These are phyloP conservation scores for Cryphonectria radicalis DNA, from an alignment of 2,329 filamentous ascomycete species.

Conservation along the genomic window DNA sequence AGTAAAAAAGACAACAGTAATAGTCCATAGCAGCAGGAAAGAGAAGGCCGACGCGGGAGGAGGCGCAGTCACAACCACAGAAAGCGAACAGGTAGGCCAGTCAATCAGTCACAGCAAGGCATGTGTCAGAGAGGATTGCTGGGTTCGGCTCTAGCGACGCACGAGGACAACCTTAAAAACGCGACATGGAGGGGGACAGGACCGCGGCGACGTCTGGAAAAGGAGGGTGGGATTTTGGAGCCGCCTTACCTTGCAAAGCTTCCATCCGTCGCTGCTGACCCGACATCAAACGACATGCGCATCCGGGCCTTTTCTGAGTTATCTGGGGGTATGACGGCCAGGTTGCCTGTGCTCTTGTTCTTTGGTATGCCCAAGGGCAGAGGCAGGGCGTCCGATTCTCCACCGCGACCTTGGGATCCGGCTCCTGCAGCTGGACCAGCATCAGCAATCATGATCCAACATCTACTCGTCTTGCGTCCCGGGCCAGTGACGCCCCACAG, in stretches of 20 bases:
- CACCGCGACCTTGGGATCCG: constrained; percentile 7
- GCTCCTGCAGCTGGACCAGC: constrained; percentile 15
- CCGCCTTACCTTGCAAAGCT: constrained; percentile 70
- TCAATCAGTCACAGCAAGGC: constrained; percentile 4
- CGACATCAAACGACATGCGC: constrained; percentile 78
- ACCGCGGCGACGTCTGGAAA: not conserved
- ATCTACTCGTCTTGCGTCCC: not conserved
- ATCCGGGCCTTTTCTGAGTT: constrained; percentile 63
- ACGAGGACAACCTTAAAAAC: constrained; percentile 11
- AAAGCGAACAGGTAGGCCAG: not conserved
- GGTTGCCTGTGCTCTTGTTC: constrained; percentile 68
- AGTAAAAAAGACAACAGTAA: constrained; percentile 24
- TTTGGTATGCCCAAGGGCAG: constrained; percentile 59
- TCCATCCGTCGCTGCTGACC: constrained; percentile 68
- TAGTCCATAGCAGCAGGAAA: not conserved
- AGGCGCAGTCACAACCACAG: constrained; percentile 14
- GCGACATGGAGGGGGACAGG: constrained; percentile 10
- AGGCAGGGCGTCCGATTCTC: constrained; percentile 29
- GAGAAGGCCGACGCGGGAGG: not conserved
- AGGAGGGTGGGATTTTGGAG: constrained; percentile 21
- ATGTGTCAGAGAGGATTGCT: constrained; percentile 33
- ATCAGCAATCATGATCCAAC: constrained; percentile 18
- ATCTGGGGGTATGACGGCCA: constrained; percentile 51
- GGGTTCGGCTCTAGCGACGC: constrained; percentile 12
- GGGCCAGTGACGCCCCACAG: constrained; percentile 9